Conservation (phyloP, 192 early-diverging fungal genomes). For the Lobosporangium transversale region DNA sequence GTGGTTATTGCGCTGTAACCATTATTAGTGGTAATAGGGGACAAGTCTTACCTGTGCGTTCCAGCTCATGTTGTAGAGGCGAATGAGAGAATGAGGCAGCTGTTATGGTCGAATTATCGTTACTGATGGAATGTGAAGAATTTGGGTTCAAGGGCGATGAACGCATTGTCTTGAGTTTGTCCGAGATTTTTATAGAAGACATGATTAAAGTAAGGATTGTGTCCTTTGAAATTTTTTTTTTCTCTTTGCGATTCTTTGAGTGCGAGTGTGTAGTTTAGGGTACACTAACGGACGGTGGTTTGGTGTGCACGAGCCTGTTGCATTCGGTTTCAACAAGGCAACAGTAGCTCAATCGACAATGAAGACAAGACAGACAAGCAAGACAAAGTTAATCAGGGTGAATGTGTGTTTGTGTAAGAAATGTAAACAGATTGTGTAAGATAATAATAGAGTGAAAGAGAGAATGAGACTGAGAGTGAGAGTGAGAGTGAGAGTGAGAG, state of each 20-base stretch:
- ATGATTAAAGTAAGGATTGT: no score
- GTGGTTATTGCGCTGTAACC: no score
- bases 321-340: no score
- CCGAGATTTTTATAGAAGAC: constrained; percentile 30
- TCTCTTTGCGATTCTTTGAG: no score
- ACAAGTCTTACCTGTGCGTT: constrained; percentile 22
- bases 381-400: neutral
- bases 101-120: neutral
- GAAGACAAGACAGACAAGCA: neutral
- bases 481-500: neutral
- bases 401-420: neutral
- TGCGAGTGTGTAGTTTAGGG: no score
- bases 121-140: constrained; percentile 8
- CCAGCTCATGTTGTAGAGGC: constrained; percentile 17
- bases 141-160: constrained; percentile 51
- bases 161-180: constrained; percentile 45
- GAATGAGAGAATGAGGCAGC: constrained; percentile 3
- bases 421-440: neutral
- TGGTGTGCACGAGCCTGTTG: no score
- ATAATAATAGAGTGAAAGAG: neutral
- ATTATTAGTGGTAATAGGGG: no score
- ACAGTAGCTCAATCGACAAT: neutral
- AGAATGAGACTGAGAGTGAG: neutral
- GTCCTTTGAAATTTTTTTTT: no score
- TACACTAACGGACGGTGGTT: neutral